Percentiles rank a stretch among this genome's conserved stretches.
phyloP scores from a whole-genome alignment of 140 eudicot species.

The Cichorium intybus region DNA sequence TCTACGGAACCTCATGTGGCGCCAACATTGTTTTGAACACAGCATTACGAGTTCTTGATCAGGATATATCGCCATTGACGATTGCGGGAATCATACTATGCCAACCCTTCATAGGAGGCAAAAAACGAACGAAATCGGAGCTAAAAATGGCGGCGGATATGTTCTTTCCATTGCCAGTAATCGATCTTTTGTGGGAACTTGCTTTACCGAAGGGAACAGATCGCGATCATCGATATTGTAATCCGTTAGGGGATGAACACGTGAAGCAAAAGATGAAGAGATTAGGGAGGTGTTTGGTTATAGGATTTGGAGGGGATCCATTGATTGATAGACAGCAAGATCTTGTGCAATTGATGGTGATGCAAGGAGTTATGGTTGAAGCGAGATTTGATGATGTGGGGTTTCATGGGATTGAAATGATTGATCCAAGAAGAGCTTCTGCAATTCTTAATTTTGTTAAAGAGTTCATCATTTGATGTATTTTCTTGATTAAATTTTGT shows the following conservation, averaged over 20 bases:
- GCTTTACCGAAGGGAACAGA: constrained; percentile 69
- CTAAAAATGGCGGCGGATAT: constrained; percentile 53
- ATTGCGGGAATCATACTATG: constrained; percentile 55
- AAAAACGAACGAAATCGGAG: constrained; percentile 63
- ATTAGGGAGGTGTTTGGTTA: constrained; percentile 71
- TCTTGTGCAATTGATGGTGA: constrained; percentile 59
- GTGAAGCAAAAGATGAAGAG: constrained; percentile 40
- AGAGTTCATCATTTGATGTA: constrained; percentile 42
- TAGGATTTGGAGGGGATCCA: constrained; percentile 88
- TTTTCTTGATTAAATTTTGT: neutral
- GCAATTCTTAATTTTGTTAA: constrained; percentile 50
- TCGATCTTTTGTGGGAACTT: constrained; percentile 75
- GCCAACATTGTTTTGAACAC: constrained; percentile 70
- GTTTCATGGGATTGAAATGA: constrained; percentile 70
- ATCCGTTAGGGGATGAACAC: constrained; percentile 45
- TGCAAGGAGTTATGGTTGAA: constrained; percentile 60
- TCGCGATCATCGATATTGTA: constrained; percentile 75
- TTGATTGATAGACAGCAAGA: constrained; percentile 82
- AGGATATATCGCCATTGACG: constrained; percentile 35
- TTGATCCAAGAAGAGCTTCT: constrained; percentile 53
- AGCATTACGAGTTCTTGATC: constrained; percentile 35
- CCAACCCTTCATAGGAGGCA: constrained; percentile 70
- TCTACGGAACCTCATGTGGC: constrained; percentile 63
- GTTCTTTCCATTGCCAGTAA: constrained; percentile 70
- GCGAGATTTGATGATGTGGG: constrained; percentile 85